Evolutionary conservation across 257 asterid genomes (phyloP).

Genomic region (Penstemon davidsonii): DNA sequence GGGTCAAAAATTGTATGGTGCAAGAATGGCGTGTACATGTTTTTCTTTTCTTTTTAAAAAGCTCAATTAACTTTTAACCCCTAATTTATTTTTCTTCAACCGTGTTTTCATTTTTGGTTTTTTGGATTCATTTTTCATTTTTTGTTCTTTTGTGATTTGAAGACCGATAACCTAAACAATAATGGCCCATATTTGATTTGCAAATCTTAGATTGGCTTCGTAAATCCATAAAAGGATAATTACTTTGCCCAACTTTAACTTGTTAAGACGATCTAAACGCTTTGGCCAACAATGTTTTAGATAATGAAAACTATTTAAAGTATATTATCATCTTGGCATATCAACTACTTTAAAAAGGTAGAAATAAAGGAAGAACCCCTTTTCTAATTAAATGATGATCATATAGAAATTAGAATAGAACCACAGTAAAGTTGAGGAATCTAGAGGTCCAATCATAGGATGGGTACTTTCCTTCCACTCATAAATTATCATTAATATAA

Average conservation of each 20-base stretch:
- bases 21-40: too few species aligned
- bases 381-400: slow-evolving; percentile 20
- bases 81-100: background rate
- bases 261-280: background rate
- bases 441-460: slow-evolving; percentile 15
- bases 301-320: slow-evolving; percentile 29
- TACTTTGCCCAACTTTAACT: slow-evolving; percentile 25
- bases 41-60: too few species aligned
- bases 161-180: slow-evolving; percentile 33
- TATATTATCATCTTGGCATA: slow-evolving; percentile 44
- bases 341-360: slow-evolving; percentile 25
- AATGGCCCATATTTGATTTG: slow-evolving; percentile 47
- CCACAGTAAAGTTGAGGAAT: slow-evolving; percentile 4
- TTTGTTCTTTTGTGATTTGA: slow-evolving; percentile 12
- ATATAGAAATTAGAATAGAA: background rate
- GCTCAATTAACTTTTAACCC: background rate
- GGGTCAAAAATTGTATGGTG: too few species aligned
- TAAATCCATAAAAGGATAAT: slow-evolving; percentile 20
- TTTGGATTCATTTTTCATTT: background rate
- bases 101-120: slow-evolving; percentile 14
- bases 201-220: slow-evolving; percentile 40
- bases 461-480: background rate
- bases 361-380: slow-evolving; percentile 9
- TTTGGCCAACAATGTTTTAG: background rate
- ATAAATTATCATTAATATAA: background rate